A percentile compares a stretch with the other conserved stretches of the same genome.
Evolutionary conservation across 345 rosid genomes (phyloP).

Genomic region (Adansonia digitata): DNA sequence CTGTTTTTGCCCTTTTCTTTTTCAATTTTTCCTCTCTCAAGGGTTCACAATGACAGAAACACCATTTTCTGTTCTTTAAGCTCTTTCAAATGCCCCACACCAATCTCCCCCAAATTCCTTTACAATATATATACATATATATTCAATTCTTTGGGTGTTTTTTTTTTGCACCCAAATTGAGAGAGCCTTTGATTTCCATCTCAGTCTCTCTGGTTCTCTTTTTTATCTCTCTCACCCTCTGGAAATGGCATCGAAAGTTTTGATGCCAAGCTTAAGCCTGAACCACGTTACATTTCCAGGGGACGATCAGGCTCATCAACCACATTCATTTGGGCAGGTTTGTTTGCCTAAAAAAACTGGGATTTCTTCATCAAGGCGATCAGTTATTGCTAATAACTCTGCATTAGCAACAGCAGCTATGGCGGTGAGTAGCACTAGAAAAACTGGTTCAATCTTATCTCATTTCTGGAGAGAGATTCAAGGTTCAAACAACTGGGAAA

Average conservation of each 20-base stretch:
- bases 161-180: constrained; percentile 8
- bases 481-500: constrained; percentile 75
- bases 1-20: too few relatives aligned
- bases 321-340: constrained; percentile 20
- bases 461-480: constrained; percentile 68
- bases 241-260: constrained; percentile 39
- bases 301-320: neutral
- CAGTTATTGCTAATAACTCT: constrained; percentile 1
- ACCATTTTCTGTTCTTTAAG: too few relatives aligned
- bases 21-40: too few relatives aligned
- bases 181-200: neutral
- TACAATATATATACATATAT: too few relatives aligned
- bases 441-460: constrained; percentile 20
- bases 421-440: neutral
- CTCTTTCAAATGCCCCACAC: too few relatives aligned
- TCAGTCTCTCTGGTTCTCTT: constrained; percentile 5
- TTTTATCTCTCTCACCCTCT: neutral
- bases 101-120: too few relatives aligned
- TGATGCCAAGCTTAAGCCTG: constrained; percentile 31
- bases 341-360: constrained; percentile 19
- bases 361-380: neutral
- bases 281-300: constrained; percentile 1
- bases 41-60: too few relatives aligned
- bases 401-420: neutral
- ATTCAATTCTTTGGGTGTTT: too few relatives aligned